A percentile compares a stretch with the other conserved stretches of the same genome.
phyloP scores from a whole-genome alignment of 108 stramenopile genomes.

The Discostella stelligeroides region DNA sequence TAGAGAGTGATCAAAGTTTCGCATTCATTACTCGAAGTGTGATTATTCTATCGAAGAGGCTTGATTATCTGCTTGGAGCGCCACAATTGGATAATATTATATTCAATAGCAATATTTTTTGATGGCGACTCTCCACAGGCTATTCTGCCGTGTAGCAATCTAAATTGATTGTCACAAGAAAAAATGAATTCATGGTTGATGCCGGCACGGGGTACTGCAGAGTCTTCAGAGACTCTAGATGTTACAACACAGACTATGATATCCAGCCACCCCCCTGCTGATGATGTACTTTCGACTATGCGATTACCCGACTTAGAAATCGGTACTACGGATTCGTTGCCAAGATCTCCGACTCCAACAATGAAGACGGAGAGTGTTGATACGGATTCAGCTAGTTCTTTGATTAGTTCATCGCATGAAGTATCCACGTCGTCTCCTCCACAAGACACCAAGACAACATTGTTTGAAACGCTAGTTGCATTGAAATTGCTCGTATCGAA shows the following conservation, averaged over 20 bases:
- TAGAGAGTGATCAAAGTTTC: no score
- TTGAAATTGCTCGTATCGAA: conserved; percentile 82
- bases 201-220: no score
- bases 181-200: no score
- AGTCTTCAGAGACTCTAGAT: background rate
- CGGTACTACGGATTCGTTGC: conserved; percentile 1
- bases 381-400: conserved; percentile 25
- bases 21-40: no score
- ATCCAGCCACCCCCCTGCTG: background rate
- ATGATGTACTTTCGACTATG: background rate
- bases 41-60: no score
- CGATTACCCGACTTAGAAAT: background rate
- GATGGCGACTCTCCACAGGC: no score
- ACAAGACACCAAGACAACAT: conserved; percentile 6
- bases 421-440: conserved; percentile 10
- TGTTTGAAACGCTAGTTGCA: conserved; percentile 33
- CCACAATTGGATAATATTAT: no score
- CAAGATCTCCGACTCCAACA: conserved; percentile 7
- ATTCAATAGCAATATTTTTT: no score
- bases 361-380: conserved; percentile 23
- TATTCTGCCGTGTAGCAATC: no score
- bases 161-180: no score
- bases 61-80: no score
- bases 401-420: conserved; percentile 12
- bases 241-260: background rate